Base-by-base conservation (phyloP, 176 grass and related monocot species). In the Rhynchospora tenuis region DNA sequence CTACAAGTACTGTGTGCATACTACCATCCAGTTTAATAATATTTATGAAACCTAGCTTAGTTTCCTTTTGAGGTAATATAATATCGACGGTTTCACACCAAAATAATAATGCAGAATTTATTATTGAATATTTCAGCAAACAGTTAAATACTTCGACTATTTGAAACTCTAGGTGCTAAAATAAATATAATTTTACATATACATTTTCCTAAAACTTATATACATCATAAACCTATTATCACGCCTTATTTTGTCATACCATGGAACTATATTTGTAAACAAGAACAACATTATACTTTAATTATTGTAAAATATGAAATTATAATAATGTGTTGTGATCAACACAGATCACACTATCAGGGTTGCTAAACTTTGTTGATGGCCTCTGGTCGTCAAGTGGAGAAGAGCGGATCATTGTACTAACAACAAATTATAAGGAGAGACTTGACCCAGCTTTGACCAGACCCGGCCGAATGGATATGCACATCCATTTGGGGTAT, bases 401-500 rank as follows among this genome's bases (percentile, higher is more conserved):
- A 27, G 90, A 98, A 85, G 95, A 94, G 87, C 67, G 90, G 42
- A 94, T 98, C 85, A 94, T 98, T 22, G 60, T 93, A 77, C 92
- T 98, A 78, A 98, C 92, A 1, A 94, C 92, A 45, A 98, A 94
- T 86, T 93, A 90, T 90, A 94, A 88, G 72, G 92, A 98, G 22
- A 86, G 89, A 81, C 92, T 98, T 0, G 92, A 98, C 56, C 90
- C 90, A 1, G 95, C 92, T 0, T 87, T 98, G 55, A 90, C 94
- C 64, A 87, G 89, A 24, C 90, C 95, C 0, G 95, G 92, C n/a
- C 86, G 92, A 52, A 98, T 94, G 95, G 95, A 98, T 84, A 90
- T 98, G 92, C 95, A 98, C 81, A 88, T 94, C 65, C 92, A 97
- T 82, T 91, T 97, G 95, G 81, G 89, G 15, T 98, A 91, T 82